These are phyloP conservation scores for Venturia effusa DNA, from an alignment of 2,329 filamentous ascomycete species.

Conservation along the genomic window DNA sequence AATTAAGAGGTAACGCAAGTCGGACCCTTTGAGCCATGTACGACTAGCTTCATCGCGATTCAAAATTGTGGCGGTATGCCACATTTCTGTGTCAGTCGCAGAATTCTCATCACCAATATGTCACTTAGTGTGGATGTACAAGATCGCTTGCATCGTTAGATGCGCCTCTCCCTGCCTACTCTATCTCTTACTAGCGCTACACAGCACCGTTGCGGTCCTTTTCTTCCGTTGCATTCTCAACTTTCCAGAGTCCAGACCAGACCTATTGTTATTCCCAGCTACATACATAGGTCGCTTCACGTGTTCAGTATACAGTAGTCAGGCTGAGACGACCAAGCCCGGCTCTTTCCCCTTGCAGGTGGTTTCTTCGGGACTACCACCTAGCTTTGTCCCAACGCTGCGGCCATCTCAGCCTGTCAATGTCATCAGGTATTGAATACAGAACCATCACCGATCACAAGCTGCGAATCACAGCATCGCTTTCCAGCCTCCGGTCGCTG, in stretches of 20 bases:
- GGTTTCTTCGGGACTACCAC: not conserved
- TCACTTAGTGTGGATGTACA: not conserved
- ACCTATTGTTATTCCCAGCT: not conserved
- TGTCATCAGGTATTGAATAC: conserved; percentile 12
- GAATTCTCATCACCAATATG: not conserved
- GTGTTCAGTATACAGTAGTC: too few relatives aligned
- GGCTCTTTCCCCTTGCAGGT: not conserved
- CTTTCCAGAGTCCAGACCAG: not conserved
- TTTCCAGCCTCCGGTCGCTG: conserved; percentile 22
- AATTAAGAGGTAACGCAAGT: not conserved
- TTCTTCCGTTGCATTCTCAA: not conserved
- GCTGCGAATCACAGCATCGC: conserved; percentile 23
- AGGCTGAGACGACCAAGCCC: not conserved
- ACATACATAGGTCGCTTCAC: not conserved
- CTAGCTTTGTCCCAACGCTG: not conserved
- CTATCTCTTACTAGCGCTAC: not conserved
- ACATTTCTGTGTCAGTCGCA: not conserved
- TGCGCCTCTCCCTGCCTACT: not conserved
- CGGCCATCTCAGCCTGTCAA: not conserved
- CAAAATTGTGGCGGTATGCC: not conserved
- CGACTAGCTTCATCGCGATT: not conserved
- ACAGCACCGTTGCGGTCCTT: not conserved
- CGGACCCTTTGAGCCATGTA: not conserved
- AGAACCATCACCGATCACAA: conserved; percentile 14
- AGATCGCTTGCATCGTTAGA: not conserved